phyloP scores from a whole-genome alignment of 2,329 filamentous ascomycete species.

The Claviceps monticola region DNA sequence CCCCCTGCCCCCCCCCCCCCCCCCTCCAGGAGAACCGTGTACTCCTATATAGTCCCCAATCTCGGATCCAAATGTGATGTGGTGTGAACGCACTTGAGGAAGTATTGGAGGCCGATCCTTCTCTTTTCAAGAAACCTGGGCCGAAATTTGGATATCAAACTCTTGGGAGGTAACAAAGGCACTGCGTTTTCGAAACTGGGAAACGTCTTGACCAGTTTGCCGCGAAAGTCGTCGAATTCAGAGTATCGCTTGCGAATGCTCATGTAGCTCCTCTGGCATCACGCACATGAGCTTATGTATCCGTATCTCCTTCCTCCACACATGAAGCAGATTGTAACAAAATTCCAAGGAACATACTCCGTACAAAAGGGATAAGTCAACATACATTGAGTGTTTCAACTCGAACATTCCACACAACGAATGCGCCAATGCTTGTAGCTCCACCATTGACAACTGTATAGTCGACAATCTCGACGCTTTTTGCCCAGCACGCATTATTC shows the following conservation, averaged over 20 bases:
- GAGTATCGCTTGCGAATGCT: slow-evolving; percentile 67
- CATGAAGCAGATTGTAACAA: too few species aligned
- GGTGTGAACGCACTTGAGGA: slow-evolving; percentile 61
- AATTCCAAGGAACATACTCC: too few species aligned
- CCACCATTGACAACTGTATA: slow-evolving; percentile 43
- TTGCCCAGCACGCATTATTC: slow-evolving; percentile 50
- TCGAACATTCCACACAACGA: slow-evolving; percentile 86
- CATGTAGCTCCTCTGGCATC: slow-evolving; percentile 41
- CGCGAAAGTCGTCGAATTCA: slow-evolving; percentile 76
- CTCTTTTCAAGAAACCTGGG: slow-evolving; percentile 76
- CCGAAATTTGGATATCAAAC: slow-evolving; percentile 73
- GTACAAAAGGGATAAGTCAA: slow-evolving; percentile 9
- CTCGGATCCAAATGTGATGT: background rate
- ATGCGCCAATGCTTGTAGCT: slow-evolving; percentile 57
- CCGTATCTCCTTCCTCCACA: background rate
- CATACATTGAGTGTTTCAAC: slow-evolving; percentile 74
- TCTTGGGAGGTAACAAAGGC: slow-evolving; percentile 83
- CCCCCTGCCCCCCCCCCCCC: too few species aligned
- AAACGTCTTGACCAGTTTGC: slow-evolving; percentile 63
- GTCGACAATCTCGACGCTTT: slow-evolving; percentile 45
- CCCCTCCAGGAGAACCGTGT: too few species aligned
- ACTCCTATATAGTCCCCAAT: background rate
- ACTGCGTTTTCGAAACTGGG: slow-evolving; percentile 75
- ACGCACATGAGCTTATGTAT: background rate
- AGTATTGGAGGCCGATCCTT: slow-evolving; percentile 74